phyloP scores from a whole-genome alignment of 1,139 yeast species.

The Magnusiomyces paraingens region DNA sequence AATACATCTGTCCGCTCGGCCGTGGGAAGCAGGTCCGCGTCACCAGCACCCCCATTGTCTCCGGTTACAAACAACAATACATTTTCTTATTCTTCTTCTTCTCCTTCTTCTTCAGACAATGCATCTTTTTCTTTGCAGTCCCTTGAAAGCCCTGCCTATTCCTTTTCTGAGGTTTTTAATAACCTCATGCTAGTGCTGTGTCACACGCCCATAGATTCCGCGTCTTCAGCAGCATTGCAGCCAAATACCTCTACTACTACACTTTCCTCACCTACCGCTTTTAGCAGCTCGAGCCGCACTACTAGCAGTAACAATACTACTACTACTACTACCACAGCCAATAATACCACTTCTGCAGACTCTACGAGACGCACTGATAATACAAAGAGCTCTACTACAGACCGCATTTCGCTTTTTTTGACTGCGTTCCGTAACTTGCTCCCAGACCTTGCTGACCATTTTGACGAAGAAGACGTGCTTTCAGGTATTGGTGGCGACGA shows the following conservation, averaged over 20 bases:
- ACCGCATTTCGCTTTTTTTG: constrained; percentile 66
- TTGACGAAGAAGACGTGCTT: constrained; percentile 75
- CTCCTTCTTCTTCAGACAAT: constrained; percentile 4
- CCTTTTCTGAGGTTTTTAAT: constrained; percentile 62
- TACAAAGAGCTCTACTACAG: constrained; percentile 35
- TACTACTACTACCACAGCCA: constrained; percentile 10
- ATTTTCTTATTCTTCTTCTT: constrained; percentile 4
- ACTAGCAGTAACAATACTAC: not conserved
- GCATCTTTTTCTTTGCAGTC: constrained; percentile 7
- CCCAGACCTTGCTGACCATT: constrained; percentile 72
- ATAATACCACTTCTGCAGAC: constrained; percentile 11
- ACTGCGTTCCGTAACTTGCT: constrained; percentile 54
- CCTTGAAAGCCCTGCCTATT: constrained; percentile 17
- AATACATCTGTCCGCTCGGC: not conserved
- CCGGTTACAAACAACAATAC: constrained; percentile 4
- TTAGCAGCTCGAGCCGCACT: not conserved
- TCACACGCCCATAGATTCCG: constrained; percentile 51
- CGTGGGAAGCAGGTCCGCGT: not conserved
- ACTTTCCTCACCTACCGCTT: not conserved
- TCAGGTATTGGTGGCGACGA: constrained; percentile 62
- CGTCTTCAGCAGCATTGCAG: no score
- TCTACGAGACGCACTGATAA: not conserved
- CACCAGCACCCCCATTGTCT: not conserved
- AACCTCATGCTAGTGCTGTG: constrained; percentile 66
- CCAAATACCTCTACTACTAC: not conserved